phyloP scores from a whole-genome alignment of 768 basidiomycete genomes.

The Pleurotus sapidus region DNA sequence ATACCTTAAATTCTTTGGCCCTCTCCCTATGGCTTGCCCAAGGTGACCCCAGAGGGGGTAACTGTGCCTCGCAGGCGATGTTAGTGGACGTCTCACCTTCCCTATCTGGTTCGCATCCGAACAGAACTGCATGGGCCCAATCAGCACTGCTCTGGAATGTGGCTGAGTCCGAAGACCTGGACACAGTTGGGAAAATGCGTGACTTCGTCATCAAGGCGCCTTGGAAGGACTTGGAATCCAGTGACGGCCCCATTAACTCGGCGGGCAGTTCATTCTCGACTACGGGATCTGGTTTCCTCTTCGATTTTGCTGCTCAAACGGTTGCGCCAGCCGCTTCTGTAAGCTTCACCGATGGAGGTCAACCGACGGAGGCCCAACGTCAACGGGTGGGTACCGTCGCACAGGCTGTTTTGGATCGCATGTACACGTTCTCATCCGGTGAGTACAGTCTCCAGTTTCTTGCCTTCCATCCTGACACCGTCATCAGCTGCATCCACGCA shows the following conservation, averaged over 20 bases:
- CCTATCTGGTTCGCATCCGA: conserved; percentile 36
- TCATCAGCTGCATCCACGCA: conserved; percentile 56
- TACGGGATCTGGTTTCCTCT: conserved; percentile 47
- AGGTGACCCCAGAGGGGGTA: conserved; percentile 34
- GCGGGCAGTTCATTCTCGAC: conserved; percentile 33
- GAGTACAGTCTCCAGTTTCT: conserved; percentile 16
- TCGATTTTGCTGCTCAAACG: conserved; percentile 58
- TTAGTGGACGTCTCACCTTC: conserved; percentile 52
- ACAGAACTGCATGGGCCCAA: conserved; percentile 57
- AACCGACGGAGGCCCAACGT: conserved; percentile 44
- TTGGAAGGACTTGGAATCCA: conserved; percentile 37
- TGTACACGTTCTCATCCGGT: conserved; percentile 64
- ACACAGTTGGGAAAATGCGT: conserved; percentile 35
- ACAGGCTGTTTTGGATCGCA: conserved; percentile 44
- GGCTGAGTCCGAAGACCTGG: conserved; percentile 45
- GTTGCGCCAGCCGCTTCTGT: conserved; percentile 35
- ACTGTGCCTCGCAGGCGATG: conserved; percentile 51
- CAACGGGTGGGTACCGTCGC: conserved; percentile 36
- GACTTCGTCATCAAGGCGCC: conserved; percentile 44
- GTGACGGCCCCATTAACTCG: conserved; percentile 38
- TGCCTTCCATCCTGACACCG: not conserved
- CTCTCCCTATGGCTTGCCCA: conserved; percentile 48
- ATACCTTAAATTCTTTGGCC: conserved; percentile 41
- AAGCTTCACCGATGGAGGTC: conserved; percentile 43
- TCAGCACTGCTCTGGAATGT: conserved; percentile 60